Evolutionary conservation across 192 early-diverging fungal genomes (phyloP), one percentile per base, ranked within the genome.

Genomic region (Coemansia guatemalensis): DNA sequence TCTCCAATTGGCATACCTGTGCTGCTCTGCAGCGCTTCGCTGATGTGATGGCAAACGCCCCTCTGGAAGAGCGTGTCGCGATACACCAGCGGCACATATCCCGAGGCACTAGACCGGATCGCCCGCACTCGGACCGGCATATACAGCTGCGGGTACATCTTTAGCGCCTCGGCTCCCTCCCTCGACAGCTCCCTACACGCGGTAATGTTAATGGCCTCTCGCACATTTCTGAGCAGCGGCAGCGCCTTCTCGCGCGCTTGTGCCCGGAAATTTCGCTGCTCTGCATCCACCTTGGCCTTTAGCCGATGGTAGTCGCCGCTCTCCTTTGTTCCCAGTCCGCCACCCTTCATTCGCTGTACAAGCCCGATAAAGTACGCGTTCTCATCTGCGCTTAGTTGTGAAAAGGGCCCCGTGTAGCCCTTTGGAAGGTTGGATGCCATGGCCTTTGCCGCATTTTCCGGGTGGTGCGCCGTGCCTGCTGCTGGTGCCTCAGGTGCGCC

Each of bases 381-480:
- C 52, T 81, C 78, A 7, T 32, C 47, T 18, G 48, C 24, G 0
- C 65, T 71, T 48, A 81, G 59, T 47, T 68, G 68, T 17, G 78
- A 81, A 24, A 74, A 81, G 23, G 77, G 77, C 0, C 77, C 77
- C 0, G 47, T 14, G 47, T 80, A 80, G 2, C 58, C 65, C 30
- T 29, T 27, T 2, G 77, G 68, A 47, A 80, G 56, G 4, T 55
- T 55, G 17, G 26, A 17, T 4, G 67, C 67, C 30, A 58, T 11
- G 6, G 56, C 59, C 29, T 65, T 70, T 17, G 64, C 57, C 30
- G 55, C 7, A 2, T 49, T 25, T 5, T 22, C 58, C 24, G 51
- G 25, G 24, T 39, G 8, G 0, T 29, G 24, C 2, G 29, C 27
- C 18, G 58, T 4, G 0, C 53, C 25, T 22, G 52, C 20, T n/a